Conservation (phyloP, 805 yeast genomes). For the Teunomyces cretensis region DNA sequence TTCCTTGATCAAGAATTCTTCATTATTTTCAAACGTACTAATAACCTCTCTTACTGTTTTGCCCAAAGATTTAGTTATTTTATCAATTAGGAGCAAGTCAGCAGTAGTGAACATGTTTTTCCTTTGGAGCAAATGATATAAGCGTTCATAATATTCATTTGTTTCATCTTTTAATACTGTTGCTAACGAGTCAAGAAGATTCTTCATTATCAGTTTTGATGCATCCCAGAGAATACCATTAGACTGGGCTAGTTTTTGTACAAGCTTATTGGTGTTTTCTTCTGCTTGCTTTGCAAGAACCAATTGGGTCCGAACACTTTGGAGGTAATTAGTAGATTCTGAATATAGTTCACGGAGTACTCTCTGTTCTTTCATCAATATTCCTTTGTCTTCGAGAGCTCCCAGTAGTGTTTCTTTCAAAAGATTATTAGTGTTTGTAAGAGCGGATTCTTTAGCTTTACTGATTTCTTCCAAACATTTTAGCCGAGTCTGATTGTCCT, state of each 20-base stretch:
- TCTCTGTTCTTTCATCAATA: background rate
- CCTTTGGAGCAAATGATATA: background rate
- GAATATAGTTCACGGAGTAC: background rate
- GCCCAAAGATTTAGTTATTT: background rate
- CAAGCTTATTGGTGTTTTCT: background rate
- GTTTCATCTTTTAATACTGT: slow-evolving; percentile 1
- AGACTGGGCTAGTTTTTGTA: background rate
- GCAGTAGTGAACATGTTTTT: background rate
- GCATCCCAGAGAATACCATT: slow-evolving; percentile 1
- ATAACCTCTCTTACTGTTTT: slow-evolving; percentile 1
- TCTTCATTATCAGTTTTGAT: background rate
- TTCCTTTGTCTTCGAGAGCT: slow-evolving; percentile 1
- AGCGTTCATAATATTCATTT: background rate
- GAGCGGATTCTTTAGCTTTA: background rate
- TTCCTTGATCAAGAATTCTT: background rate
- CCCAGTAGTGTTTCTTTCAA: background rate
- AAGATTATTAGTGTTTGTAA: background rate
- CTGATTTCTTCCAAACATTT: background rate
- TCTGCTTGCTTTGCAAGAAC: background rate
- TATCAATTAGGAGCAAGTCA: background rate
- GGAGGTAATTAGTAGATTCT: background rate
- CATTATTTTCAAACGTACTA: slow-evolving; percentile 1
- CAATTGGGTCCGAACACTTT: background rate
- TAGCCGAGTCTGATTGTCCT: background rate
- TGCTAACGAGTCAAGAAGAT: background rate